These are phyloP conservation scores for Straminergon stramineum DNA, from an alignment of 225 moss, liverwort and hornwort species.

Conservation along the genomic window DNA sequence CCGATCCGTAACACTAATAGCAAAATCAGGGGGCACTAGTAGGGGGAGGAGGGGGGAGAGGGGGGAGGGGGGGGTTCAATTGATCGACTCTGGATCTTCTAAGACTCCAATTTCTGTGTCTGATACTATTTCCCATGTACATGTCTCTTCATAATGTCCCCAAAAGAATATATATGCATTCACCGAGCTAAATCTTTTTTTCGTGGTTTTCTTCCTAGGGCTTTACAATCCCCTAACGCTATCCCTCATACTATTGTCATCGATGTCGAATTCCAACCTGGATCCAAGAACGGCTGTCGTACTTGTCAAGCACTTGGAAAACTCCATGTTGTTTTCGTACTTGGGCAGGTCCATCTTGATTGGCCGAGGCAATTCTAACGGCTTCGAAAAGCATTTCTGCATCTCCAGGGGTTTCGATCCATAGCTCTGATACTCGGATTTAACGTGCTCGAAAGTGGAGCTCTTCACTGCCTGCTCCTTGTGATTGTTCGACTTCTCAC, in stretches of 20 bases:
- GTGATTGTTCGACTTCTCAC: constrained; percentile 17
- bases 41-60: neutral
- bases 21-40: constrained; percentile 21
- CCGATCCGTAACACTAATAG: constrained; percentile 15
- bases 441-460: neutral
- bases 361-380: constrained; percentile 13
- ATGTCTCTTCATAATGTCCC: constrained; percentile 35
- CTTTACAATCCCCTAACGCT: constrained; percentile 8
- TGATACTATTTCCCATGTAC: constrained; percentile 43
- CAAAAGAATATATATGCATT: constrained; percentile 27
- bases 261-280: constrained; percentile 21
- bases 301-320: constrained; percentile 22
- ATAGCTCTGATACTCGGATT: constrained; percentile 14
- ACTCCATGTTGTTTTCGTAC: constrained; percentile 1
- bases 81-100: constrained; percentile 14
- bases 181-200: neutral
- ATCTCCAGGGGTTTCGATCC: constrained; percentile 4
- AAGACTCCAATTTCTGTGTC: constrained; percentile 9
- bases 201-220: neutral
- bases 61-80: neutral
- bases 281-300: constrained; percentile 15
- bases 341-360: constrained; percentile 1
- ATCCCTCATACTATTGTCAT: constrained; percentile 2
- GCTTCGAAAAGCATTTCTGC: constrained; percentile 24
- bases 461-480: constrained; percentile 5